Evolutionary conservation across 106 monocot species (phyloP).

Genomic region (Narthecium ossifragum): DNA sequence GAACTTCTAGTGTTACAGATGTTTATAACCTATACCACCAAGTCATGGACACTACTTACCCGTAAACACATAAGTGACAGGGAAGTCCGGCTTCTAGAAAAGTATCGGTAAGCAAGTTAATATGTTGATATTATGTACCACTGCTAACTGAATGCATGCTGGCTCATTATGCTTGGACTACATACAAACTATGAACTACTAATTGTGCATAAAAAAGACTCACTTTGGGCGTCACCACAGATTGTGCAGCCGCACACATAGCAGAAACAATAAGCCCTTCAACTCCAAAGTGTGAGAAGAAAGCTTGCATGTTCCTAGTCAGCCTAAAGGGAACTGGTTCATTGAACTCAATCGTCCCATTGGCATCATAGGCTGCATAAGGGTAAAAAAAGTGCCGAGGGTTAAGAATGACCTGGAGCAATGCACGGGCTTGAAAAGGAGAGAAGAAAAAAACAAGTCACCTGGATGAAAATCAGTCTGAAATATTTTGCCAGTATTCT

Average conservation of each 20-base stretch:
- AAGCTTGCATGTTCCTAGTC: conserved; percentile 92
- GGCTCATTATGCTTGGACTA: too few species aligned
- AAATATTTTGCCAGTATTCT: conserved; percentile 97
- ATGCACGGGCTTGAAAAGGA: not conserved
- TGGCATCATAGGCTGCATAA: conserved; percentile 81
- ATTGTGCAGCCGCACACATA: conserved; percentile 92
- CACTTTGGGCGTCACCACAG: conserved; percentile 84
- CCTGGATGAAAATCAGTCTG: conserved; percentile 99
- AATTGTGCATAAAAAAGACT: too few species aligned
- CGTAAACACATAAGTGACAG: too few species aligned
- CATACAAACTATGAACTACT: too few species aligned
- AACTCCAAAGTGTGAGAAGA: conserved; percentile 97
- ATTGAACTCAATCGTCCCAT: conserved; percentile 97
- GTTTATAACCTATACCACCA: too few species aligned
- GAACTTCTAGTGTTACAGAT: too few species aligned
- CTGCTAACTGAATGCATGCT: too few species aligned
- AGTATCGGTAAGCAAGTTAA: too few species aligned
- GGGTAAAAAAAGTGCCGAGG: not conserved
- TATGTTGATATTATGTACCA: too few species aligned
- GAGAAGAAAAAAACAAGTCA: conserved; percentile 15
- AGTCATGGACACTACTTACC: too few species aligned
- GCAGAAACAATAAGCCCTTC: conserved; percentile 97
- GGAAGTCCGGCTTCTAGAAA: too few species aligned
- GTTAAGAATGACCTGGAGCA: not conserved
- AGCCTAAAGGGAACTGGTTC: conserved; percentile 96